These are phyloP conservation scores for Alloascoidea africana DNA, from an alignment of 805 yeast genomes.

Conservation along the genomic window DNA sequence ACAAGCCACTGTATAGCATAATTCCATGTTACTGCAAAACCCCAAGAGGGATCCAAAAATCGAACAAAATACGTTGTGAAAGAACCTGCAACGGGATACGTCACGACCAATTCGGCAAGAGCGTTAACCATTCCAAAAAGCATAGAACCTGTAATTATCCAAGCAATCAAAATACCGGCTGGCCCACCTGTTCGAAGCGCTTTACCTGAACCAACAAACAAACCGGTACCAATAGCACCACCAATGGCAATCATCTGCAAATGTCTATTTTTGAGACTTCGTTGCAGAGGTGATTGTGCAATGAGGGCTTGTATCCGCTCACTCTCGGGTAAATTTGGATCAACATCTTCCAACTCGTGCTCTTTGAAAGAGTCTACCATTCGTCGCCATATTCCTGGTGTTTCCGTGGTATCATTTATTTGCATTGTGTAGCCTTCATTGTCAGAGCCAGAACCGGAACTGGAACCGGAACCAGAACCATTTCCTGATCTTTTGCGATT, in stretches of 20 bases:
- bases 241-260: constrained; percentile 55
- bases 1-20: constrained; percentile 35
- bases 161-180: constrained; percentile 43
- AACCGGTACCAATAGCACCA: constrained; percentile 53
- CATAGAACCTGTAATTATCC: constrained; percentile 37
- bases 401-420: no score
- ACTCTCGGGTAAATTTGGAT: constrained; percentile 18
- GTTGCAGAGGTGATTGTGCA: constrained; percentile 25
- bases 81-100: constrained; percentile 51
- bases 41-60: constrained; percentile 45
- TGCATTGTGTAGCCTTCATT: no score
- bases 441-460: no score
- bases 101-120: constrained; percentile 42
- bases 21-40: constrained; percentile 48
- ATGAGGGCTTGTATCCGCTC: constrained; percentile 21
- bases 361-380: no score
- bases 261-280: constrained; percentile 39
- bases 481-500: no score
- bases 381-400: no score
- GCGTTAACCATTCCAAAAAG: constrained; percentile 47
- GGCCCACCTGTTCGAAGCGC: constrained; percentile 50
- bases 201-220: constrained; percentile 50
- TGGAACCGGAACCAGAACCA: no score
- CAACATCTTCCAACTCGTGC: no score
- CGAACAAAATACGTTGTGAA: constrained; percentile 46